phyloP scores from a whole-genome alignment of 139 green algal species.

The Chlamydomonas incerta region DNA sequence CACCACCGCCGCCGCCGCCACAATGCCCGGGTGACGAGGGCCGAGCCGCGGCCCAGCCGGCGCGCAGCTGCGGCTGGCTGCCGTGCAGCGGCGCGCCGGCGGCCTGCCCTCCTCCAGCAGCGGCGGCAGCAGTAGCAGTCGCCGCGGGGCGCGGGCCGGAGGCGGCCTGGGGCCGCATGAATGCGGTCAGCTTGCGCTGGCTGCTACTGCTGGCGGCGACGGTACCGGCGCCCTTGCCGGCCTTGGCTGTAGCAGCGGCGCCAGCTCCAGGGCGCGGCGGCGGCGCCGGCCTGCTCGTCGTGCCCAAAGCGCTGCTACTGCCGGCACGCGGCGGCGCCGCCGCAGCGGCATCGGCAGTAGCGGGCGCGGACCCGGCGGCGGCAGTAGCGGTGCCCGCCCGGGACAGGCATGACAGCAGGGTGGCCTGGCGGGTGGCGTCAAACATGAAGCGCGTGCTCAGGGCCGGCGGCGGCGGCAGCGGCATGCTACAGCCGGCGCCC shows the following conservation, averaged over 20 bases:
- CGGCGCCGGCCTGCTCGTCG: too few species aligned
- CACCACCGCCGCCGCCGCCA: too few species aligned
- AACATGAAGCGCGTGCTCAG: conserved; percentile 17
- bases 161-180: not conserved
- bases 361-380: not conserved
- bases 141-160: not conserved
- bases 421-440: conserved; percentile 54
- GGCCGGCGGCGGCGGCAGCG: not conserved
- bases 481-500: too few species aligned
- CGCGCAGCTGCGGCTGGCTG: too few species aligned
- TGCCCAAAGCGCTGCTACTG: too few species aligned
- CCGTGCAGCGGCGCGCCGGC: too few species aligned
- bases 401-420: conserved; percentile 52
- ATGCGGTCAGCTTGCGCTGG: conserved; percentile 31
- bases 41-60: too few species aligned
- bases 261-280: not conserved
- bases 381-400: not conserved
- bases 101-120: not conserved
- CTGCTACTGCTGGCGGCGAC: not conserved
- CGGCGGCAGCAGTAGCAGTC: not conserved
- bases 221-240: not conserved
- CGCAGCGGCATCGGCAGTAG: not conserved
- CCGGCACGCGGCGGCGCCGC: too few species aligned
- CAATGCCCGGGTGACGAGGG: too few species aligned
- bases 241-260: not conserved